Conservation (phyloP, 192 early-diverging fungal genomes). For the Linderina pennispora region DNA sequence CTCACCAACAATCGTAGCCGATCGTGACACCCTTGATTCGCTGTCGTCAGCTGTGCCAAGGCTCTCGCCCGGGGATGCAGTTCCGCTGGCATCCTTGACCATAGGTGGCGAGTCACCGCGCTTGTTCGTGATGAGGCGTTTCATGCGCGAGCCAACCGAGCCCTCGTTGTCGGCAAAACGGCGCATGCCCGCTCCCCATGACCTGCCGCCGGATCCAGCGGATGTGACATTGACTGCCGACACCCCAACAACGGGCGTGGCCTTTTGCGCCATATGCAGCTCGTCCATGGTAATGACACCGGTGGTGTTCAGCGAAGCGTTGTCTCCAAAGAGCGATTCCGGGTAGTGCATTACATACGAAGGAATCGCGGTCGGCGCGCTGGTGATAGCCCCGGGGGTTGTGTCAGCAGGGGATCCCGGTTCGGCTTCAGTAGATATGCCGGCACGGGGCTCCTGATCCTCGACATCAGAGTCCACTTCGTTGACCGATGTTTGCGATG, state of each 20-base stretch:
- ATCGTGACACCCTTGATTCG: neutral
- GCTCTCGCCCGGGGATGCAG: constrained; percentile 4
- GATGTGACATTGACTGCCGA: constrained; percentile 35
- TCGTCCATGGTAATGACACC: constrained; percentile 40
- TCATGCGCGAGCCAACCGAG: constrained; percentile 37
- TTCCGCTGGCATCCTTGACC: constrained; percentile 22
- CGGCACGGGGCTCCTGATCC: too few relatives aligned
- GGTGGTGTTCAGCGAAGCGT: constrained; percentile 22
- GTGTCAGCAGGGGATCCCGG: too few relatives aligned
- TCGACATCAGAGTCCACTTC: constrained; percentile 3
- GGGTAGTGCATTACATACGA: constrained; percentile 47
- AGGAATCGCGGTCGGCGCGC: constrained; percentile 9
- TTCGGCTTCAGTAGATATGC: too few relatives aligned
- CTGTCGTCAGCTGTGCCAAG: neutral
- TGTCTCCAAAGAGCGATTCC: constrained; percentile 38
- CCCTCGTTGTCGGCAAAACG: constrained; percentile 13
- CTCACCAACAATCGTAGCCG: constrained; percentile 8
- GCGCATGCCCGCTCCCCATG: constrained; percentile 29
- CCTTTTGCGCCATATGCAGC: constrained; percentile 41
- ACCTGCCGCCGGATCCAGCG: constrained; percentile 22
- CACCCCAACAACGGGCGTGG: constrained; percentile 36
- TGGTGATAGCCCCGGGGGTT: too few relatives aligned
- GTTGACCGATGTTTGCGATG: too few relatives aligned
- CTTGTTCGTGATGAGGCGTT: constrained; percentile 36
- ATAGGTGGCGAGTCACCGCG: constrained; percentile 18